Percentiles rank a stretch among this genome's conserved stretches.
phyloP scores from a whole-genome alignment of 2,329 filamentous ascomycete genomes.

The Botrytis aclada region DNA sequence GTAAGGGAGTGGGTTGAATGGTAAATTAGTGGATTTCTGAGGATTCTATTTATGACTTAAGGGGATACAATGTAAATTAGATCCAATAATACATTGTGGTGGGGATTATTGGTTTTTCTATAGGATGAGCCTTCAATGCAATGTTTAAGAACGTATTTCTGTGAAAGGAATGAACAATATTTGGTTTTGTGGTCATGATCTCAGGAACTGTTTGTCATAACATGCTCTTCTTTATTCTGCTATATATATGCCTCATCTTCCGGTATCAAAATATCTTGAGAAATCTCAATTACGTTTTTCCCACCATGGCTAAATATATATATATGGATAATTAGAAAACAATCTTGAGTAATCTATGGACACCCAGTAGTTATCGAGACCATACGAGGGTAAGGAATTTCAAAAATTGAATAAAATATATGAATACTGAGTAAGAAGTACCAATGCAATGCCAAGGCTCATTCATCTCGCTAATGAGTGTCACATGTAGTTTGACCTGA shows the following conservation, averaged over 20 bases:
- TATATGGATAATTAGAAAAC: neutral
- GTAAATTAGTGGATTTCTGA: neutral
- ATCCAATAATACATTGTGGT: neutral
- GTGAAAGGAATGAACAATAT: neutral
- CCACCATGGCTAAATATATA: neutral
- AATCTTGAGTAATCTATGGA: neutral
- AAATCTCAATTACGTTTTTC: fast-evolving
- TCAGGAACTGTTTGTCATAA: neutral
- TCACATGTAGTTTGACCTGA: neutral
- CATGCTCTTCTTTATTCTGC: neutral
- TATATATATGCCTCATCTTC: neutral
- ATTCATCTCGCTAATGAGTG: neutral
- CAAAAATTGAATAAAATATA: neutral
- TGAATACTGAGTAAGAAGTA: neutral
- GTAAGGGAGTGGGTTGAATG: neutral
- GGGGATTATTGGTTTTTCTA: neutral
- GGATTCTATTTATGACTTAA: neutral
- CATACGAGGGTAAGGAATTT: neutral
- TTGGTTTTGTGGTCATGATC: neutral
- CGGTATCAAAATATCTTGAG: neutral
- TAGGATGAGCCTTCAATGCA: fast-evolving
- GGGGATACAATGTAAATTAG: no score
- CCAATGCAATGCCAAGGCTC: neutral
- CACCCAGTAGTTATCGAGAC: neutral
- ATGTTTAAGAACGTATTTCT: neutral